Percentiles rank a stretch among this genome's conserved stretches.
These are phyloP conservation scores for Penicillium antarcticum DNA, from an alignment of 495 filamentous ascomycete species.

Conservation along the genomic window DNA sequence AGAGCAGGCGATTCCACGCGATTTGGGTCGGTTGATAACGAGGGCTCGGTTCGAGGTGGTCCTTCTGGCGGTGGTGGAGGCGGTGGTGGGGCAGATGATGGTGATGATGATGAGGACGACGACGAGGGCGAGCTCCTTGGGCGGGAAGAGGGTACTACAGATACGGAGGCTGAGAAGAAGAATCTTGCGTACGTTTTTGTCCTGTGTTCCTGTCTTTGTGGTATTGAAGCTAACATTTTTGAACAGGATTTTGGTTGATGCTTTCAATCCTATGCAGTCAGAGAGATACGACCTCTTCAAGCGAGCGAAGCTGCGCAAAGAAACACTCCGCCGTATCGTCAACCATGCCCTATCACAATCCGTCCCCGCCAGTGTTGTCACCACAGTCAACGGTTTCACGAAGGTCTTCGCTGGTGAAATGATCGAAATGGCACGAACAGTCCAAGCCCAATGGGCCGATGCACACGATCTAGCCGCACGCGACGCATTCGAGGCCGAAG, in stretches of 20 bases:
- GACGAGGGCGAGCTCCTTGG: conserved; percentile 62
- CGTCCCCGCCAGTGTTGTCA: conserved; percentile 72
- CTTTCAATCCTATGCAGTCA: conserved; percentile 66
- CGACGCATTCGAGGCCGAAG: conserved; percentile 31
- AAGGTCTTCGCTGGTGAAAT: conserved; percentile 84
- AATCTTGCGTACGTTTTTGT: conserved; percentile 52
- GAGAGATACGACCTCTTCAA: conserved; percentile 72
- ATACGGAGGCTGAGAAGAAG: conserved; percentile 68
- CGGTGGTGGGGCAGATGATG: conserved; percentile 53
- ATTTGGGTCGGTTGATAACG: conserved; percentile 37
- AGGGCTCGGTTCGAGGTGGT: conserved; percentile 41
- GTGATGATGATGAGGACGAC: conserved; percentile 64
- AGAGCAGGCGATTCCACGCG: conserved; percentile 48
- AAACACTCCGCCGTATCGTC: conserved; percentile 64
- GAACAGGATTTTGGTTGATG: conserved; percentile 60
- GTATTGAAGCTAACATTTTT: conserved; percentile 11
- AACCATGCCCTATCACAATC: conserved; percentile 90
- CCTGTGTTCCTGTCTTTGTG: neutral
- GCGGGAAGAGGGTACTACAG: conserved; percentile 55
- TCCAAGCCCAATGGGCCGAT: conserved; percentile 75
- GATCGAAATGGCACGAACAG: conserved; percentile 72
- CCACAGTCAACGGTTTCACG: conserved; percentile 73
- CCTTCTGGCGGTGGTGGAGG: conserved; percentile 29
- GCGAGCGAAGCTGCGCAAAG: conserved; percentile 63
- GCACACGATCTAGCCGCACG: conserved; percentile 40